Evolutionary conservation across 2,329 filamentous ascomycete genomes (phyloP), one percentile per base, ranked within the genome.

Genomic region (Aspergillus pseudoglaucus): DNA sequence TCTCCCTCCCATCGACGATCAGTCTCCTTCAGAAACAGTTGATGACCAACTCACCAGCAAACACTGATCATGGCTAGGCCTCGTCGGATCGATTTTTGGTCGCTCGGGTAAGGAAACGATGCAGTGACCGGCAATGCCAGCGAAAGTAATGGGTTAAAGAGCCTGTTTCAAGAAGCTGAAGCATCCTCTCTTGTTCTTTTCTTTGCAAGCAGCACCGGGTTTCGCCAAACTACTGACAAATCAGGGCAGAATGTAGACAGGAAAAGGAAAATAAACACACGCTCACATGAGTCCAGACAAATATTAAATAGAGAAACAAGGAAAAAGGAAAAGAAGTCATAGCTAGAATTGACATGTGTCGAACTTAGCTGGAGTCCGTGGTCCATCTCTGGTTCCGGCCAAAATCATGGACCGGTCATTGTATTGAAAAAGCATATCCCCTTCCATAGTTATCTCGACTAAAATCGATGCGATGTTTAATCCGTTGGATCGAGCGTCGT

Each of bases 361-460:
- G 60, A 62, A 67, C 65, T 67, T 67, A 67, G 63, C 65, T 67
- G 64, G 53, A 59, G 53, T 61, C 54, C 58, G 52, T 59, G 49
- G 46, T 53, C 51, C 51, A 47, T 56, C 49, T 46, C 45, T 44
- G 40, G 22, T 25, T 42, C 40, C 23, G 40, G 40, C 37, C 37
- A 39, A 18, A 18, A 18, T 39, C 37, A 7, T 39, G 17, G 17
- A 47, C 18, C 45, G 32, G 23, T 42, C 23, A 46, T 42, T 22
- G 32, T 37, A 37, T 37, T n/a, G 33, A 15, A 18, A 15, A 37
- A n/a, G n/a, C n/a, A n/a, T n/a, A 3, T 37, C 33, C 33, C 6
- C 6, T 18, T n/a, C 33, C 33, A 15, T 18, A 15, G 3, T 37
- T 17, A 37, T 18, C n/a, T 37, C n/a, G n/a, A 37, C n/a, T 17